Evolutionary conservation across 2,329 filamentous ascomycete genomes (phyloP).

Genomic region (Exophiala phaeomuriformis): DNA sequence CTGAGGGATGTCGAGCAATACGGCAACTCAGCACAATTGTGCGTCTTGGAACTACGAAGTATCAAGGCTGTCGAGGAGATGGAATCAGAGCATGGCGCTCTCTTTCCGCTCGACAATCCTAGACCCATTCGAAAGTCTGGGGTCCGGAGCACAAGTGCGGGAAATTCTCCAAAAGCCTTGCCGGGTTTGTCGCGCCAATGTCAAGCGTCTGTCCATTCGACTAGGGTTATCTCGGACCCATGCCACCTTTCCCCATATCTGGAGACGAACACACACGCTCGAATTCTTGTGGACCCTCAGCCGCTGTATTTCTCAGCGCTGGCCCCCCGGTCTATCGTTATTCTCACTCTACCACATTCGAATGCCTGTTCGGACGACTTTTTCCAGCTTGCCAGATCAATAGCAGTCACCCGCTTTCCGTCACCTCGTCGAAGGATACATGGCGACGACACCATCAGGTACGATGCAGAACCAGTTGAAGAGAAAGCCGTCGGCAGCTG

Average conservation of each 20-base stretch:
- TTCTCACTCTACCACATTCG: background rate
- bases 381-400: background rate
- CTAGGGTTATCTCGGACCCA: conserved; percentile 13
- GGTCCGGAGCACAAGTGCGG: conserved; percentile 17
- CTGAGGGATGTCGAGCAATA: background rate
- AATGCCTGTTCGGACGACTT: background rate
- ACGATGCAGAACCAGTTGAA: conserved; percentile 37
- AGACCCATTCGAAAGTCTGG: conserved; percentile 5
- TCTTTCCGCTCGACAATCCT: background rate
- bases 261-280: conserved; percentile 4
- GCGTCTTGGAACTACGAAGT: background rate
- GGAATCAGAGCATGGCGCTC: background rate
- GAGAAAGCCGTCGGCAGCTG: conserved; percentile 52
- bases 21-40: background rate
- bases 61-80: background rate
- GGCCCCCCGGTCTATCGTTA: background rate
- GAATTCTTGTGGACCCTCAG: background rate
- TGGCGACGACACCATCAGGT: conserved; percentile 2
- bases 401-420: background rate
- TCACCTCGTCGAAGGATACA: background rate
- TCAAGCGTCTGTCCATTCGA: background rate
- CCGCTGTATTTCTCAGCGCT: background rate
- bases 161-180: conserved; percentile 1
- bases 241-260: conserved; percentile 16
- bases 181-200: conserved; percentile 7